Evolutionary conservation across 441 rosid genomes (phyloP), one percentile per base, ranked within the genome.

Genomic region (Adansonia grandidieri): DNA sequence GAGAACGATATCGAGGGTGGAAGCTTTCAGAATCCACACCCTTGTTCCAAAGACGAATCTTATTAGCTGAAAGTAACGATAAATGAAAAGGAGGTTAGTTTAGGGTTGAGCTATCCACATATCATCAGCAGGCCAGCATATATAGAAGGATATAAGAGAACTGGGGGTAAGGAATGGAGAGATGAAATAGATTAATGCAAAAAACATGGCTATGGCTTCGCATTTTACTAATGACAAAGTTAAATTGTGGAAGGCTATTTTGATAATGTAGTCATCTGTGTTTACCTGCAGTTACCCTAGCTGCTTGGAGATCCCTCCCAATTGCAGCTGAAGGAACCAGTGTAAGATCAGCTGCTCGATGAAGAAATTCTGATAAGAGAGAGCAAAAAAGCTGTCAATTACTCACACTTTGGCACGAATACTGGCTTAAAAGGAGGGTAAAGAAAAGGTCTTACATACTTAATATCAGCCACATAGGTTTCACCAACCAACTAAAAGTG

Each of bases 11-110:
- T 74, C 86, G 91, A 22, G 98, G 98, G 84, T 93, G 87, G 80
- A 96, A 96, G 82, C 93, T 92, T 80, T 90, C 96, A 50, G 96
- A 93, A 87, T 96, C 99, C 10, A 96, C 99, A 77, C 99, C 99
- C 87, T 96, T 96, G 71, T 91, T 96, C 98, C 99, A 96, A 77
- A 96, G 92, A 48, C 97, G 94, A 69, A 96, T 95, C 90, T 91
- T 95, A 79, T 93, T 89, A 73, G 98, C 98, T 96, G 87, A 79
- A 66, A 73, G 74, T 32, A 75, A 40, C 19, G 42, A 61, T 32
- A 65, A 57, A 75, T 45, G 3, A 37, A 73, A 75, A 66, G 15
- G 40, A 74, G 70, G 61, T 66, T 37, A 82, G 73, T 72, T 81
- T 66, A 60, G 48, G 24, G 53, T 63, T 69, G 28, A 73, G 51